Conservation (phyloP, 768 basidiomycete genomes). For the Pisolithus microcarpus region DNA sequence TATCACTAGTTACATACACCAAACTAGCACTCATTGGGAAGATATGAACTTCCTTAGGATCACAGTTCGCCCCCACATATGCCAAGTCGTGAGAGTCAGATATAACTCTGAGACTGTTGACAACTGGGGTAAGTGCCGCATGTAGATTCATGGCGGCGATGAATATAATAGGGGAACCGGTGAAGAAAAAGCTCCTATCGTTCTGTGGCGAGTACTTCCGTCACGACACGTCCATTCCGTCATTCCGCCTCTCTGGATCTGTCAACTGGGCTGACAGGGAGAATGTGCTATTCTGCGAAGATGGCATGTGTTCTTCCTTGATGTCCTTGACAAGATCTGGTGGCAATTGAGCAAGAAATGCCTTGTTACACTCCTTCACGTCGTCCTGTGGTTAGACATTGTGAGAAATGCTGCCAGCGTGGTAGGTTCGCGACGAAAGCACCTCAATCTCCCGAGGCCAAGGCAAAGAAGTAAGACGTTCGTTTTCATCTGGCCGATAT, state of each 20-base stretch:
- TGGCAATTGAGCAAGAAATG: constrained; percentile 30
- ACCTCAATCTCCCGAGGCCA: constrained; percentile 28
- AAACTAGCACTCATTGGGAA: too few species aligned
- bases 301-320: constrained; percentile 1
- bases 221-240: neutral
- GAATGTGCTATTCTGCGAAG: neutral
- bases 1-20: too few species aligned
- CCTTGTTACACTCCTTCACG: constrained; percentile 31
- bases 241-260: neutral
- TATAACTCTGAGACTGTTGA: too few species aligned
- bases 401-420: neutral
- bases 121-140: too few species aligned
- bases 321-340: constrained; percentile 23
- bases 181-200: too few species aligned
- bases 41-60: too few species aligned
- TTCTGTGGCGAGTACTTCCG: neutral
- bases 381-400: constrained; percentile 17
- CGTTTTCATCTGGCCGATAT: constrained; percentile 16
- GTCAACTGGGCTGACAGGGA: neutral
- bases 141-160: too few species aligned
- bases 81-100: too few species aligned
- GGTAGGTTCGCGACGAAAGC: neutral
- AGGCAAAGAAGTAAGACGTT: constrained; percentile 12
- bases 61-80: too few species aligned
- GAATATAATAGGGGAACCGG: too few species aligned